These are phyloP conservation scores for Scheffersomyces stambukii DNA, from an alignment of 1,139 yeast genomes.

Conservation along the genomic window DNA sequence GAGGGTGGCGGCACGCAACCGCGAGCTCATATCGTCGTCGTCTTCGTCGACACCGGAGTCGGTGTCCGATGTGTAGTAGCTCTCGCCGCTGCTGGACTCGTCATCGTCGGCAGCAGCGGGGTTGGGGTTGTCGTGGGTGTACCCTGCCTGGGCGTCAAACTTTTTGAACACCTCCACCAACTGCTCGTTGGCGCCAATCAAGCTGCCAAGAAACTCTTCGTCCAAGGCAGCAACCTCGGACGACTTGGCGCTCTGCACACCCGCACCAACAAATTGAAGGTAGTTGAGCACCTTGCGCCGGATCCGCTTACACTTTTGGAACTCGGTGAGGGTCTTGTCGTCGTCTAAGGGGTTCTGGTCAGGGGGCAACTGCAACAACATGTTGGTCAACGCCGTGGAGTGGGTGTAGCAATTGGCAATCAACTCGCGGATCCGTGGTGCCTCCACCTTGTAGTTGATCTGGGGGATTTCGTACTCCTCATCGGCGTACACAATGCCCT, in stretches of 20 bases:
- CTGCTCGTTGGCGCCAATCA: slow-evolving; percentile 86
- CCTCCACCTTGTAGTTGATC: slow-evolving; percentile 66
- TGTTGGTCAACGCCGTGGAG: slow-evolving; percentile 68
- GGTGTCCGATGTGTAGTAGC: slow-evolving; percentile 46
- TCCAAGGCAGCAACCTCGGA: slow-evolving; percentile 34
- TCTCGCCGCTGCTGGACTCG: slow-evolving; percentile 24
- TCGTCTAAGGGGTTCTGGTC: slow-evolving; percentile 61
- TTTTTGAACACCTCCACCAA: slow-evolving; percentile 67
- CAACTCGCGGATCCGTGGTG: slow-evolving; percentile 63
- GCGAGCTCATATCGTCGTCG: slow-evolving; percentile 13
- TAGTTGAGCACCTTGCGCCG: slow-evolving; percentile 77
- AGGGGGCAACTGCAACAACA: slow-evolving; percentile 52
- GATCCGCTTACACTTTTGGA: slow-evolving; percentile 70
- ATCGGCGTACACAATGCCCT: slow-evolving; percentile 43
- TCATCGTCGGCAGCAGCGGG: slow-evolving; percentile 31
- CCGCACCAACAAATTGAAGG: slow-evolving; percentile 72
- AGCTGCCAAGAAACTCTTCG: slow-evolving; percentile 81
- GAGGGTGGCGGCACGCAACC: not conserved
- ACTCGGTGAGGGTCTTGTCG: slow-evolving; percentile 52
- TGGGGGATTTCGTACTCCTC: slow-evolving; percentile 59
- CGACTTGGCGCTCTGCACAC: slow-evolving; percentile 28
- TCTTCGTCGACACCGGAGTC: slow-evolving; percentile 24
- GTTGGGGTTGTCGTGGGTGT: slow-evolving; percentile 32
- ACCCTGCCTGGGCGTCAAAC: slow-evolving; percentile 52
- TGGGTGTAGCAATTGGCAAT: slow-evolving; percentile 77